A percentile compares a stretch with the other conserved stretches of the same genome.
These are phyloP conservation scores for Seminavis robusta DNA, from an alignment of 108 stramenopile species.

Conservation along the genomic window DNA sequence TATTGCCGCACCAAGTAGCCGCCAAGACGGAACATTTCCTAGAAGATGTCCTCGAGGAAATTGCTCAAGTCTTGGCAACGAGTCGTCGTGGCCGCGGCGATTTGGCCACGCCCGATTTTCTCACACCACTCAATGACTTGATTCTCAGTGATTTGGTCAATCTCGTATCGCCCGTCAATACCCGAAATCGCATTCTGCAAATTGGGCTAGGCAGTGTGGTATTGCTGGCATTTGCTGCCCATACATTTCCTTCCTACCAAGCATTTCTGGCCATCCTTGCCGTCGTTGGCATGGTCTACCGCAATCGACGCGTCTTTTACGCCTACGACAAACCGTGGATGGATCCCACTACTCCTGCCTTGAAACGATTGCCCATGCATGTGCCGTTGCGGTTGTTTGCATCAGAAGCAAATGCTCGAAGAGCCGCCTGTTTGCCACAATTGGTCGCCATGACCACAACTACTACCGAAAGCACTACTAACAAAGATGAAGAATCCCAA, in stretches of 20 bases:
- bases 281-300: too few relatives aligned
- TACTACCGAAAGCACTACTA: constrained; percentile 9
- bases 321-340: constrained; percentile 40
- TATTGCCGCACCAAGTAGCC: too few relatives aligned
- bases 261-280: constrained; percentile 6
- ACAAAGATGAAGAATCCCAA: background rate
- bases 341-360: constrained; percentile 40
- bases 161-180: too few relatives aligned
- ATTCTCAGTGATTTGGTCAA: too few relatives aligned
- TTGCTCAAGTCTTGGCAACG: too few relatives aligned
- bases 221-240: background rate
- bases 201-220: background rate
- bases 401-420: constrained; percentile 18
- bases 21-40: too few relatives aligned
- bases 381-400: constrained; percentile 34
- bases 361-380: constrained; percentile 42
- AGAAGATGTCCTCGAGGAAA: too few relatives aligned
- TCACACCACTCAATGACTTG: too few relatives aligned
- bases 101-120: too few relatives aligned
- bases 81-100: too few relatives aligned
- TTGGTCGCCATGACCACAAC: constrained; percentile 12
- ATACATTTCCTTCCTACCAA: background rate
- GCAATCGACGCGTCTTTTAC: constrained; percentile 1
- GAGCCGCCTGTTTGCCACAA: constrained; percentile 41
- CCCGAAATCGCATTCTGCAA: background rate